A percentile compares a stretch with the other conserved stretches of the same genome.
These are phyloP conservation scores for Podosphaera fusca DNA, from an alignment of 2,329 filamentous ascomycete genomes.

Conservation along the genomic window DNA sequence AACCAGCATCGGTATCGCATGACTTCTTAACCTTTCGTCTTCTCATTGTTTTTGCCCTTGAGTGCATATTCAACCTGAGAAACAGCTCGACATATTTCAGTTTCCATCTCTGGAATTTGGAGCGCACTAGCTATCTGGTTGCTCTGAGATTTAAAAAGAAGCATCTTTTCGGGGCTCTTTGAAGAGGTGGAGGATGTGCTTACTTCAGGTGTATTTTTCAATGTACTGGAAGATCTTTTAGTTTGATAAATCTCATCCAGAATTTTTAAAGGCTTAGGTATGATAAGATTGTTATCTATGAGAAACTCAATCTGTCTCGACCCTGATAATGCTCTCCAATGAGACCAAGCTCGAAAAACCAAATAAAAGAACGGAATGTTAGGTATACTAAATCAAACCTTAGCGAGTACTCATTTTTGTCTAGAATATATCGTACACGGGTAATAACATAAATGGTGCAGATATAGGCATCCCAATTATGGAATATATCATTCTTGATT, in stretches of 20 bases:
- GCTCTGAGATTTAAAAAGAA: slow-evolving; percentile 29
- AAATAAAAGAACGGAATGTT: slow-evolving; percentile 97
- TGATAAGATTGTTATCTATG: slow-evolving; percentile 47
- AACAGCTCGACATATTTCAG: slow-evolving; percentile 53
- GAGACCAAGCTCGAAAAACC: slow-evolving; percentile 72
- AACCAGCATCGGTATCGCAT: too few species aligned
- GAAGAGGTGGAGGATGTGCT: not conserved
- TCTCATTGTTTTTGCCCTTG: slow-evolving; percentile 1
- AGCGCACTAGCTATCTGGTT: slow-evolving; percentile 36
- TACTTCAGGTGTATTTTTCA: not conserved
- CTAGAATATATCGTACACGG: slow-evolving; percentile 38
- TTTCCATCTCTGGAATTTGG: slow-evolving; percentile 43
- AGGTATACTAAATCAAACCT: slow-evolving; percentile 37
- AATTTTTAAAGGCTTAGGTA: slow-evolving; percentile 36
- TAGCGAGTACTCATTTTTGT: not conserved
- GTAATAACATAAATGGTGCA: slow-evolving; percentile 60
- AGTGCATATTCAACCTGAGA: slow-evolving; percentile 38
- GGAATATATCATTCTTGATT: slow-evolving; percentile 56
- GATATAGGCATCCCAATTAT: slow-evolving; percentile 63
- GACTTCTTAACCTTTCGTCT: too few species aligned
- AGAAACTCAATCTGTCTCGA: slow-evolving; percentile 72
- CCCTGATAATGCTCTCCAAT: slow-evolving; percentile 68
- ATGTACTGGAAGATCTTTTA: slow-evolving; percentile 7
- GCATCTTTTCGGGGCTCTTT: slow-evolving; percentile 12
- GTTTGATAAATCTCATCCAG: slow-evolving; percentile 50